These are phyloP conservation scores for Fraxinus greggii DNA, from an alignment of 305 asterid species.

Conservation along the genomic window DNA sequence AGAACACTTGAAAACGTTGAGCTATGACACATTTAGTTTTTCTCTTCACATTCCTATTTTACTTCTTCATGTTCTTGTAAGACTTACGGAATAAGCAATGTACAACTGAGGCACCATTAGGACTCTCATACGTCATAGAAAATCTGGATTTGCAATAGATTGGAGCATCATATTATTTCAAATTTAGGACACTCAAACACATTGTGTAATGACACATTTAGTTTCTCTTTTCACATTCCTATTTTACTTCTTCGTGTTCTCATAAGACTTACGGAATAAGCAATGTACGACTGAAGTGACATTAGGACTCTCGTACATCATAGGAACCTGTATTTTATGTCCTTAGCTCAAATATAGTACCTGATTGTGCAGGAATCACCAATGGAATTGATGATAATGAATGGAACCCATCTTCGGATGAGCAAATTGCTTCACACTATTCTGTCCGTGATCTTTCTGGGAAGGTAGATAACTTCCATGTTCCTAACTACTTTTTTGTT, in stretches of 20 bases:
- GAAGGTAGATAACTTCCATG: conserved; percentile 54
- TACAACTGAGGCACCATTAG: not conserved
- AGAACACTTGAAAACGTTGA: not conserved
- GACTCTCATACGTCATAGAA: conserved; percentile 3
- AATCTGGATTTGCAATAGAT: not conserved
- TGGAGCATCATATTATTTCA: not conserved
- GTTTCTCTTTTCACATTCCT: not conserved
- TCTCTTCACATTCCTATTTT: not conserved
- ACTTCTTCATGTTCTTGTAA: not conserved
- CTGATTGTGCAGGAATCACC: conserved; percentile 67
- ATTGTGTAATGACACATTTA: not conserved
- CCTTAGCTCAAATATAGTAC: conserved; percentile 9
- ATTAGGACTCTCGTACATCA: conserved; percentile 6
- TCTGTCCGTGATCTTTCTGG: conserved; percentile 76
- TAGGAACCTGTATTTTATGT: not conserved
- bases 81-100: not conserved
- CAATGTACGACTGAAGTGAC: not conserved
- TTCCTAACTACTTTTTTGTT: not conserved
- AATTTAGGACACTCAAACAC: not conserved
- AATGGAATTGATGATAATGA: conserved; percentile 80
- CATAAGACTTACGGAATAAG: not conserved
- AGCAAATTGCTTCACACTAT: conserved; percentile 58
- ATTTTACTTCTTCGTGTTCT: not conserved
- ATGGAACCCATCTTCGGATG: conserved; percentile 80
- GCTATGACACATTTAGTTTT: not conserved